Base-by-base conservation (phyloP, 306 rosid species). In the Medicago lupulina region DNA sequence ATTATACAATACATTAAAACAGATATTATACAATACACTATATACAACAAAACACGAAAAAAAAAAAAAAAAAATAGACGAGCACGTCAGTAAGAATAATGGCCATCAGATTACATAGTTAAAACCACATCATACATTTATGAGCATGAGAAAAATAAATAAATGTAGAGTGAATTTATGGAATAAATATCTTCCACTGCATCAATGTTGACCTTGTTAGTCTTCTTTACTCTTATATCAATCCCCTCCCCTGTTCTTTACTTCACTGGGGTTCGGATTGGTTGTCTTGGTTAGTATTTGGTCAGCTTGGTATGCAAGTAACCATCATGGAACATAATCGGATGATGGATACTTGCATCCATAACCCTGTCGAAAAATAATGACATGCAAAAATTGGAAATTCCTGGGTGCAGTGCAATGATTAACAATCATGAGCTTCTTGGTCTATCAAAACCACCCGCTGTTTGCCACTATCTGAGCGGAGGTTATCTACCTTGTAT, bases 391-490 rank as follows among this genome's bases (percentile, higher is more conserved):
- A 79, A 71, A 47, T 23, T 71, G n/a, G n/a, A n/a, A n/a, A n/a
- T n/a, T 49, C 60, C 76, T 74, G 36, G 44, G 34, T 57, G 55
- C 60, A 64, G 51, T 10, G 79, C 62, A 74, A 60, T 49, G 71
- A 78, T 66, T 41, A 85, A 39, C 85, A 76, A 83, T 44, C 85
- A 58, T 83, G 89, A 38, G 88, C 44, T 78, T 86, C 97, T 85
- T 90, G 92, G 73, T 89, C 97, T 82, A 88, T 83, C 89, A 92
- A 87, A 83, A 92, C 74, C 74, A 89, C 82, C 7, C 99, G 93
- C 83, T 87, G 99, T 95, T 96, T 96, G 11, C 81, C 91, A 65
- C 97, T 92, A 14, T 96, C 99, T 4, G 91, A 43, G 36, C 99
- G 97, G 64, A 96, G 96, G 85, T 16, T 85, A n/a, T 96, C 98